A percentile compares a stretch with the other conserved stretches of the same genome.
phyloP scores from a whole-genome alignment of 768 basidiomycete species.

The Boletus pseudo-olivaceus region DNA sequence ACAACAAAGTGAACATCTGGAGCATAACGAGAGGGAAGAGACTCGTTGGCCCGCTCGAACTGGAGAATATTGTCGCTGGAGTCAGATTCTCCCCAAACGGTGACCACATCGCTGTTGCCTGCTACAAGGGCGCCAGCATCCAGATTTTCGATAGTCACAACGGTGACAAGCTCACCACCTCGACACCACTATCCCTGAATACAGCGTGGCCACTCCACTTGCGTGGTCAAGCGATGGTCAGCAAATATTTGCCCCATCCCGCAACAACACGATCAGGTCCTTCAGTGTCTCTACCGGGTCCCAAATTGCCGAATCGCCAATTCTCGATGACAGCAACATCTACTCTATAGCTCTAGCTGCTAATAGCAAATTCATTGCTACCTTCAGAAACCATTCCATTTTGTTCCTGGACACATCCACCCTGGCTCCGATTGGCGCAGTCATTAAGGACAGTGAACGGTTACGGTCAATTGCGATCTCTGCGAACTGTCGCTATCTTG shows the following conservation, averaged over 20 bases:
- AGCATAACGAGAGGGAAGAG: background rate
- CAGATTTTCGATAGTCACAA: background rate
- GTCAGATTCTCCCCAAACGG: background rate
- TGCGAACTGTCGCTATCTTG: background rate
- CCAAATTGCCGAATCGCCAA: background rate
- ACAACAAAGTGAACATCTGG: background rate
- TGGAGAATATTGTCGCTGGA: background rate
- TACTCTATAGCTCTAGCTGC: background rate
- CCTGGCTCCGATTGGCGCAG: background rate
- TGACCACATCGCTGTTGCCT: background rate
- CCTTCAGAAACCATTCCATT: fast-evolving
- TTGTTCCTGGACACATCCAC: background rate
- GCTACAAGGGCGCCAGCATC: fast-evolving
- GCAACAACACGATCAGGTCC: background rate
- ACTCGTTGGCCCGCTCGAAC: background rate
- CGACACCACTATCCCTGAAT: too few relatives aligned
- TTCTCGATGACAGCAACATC: background rate
- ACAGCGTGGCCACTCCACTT: background rate
- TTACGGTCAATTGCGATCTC: background rate
- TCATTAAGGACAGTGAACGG: background rate
- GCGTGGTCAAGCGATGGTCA: background rate
- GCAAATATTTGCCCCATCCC: background rate
- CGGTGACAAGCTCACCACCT: background rate
- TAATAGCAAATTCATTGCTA: background rate
- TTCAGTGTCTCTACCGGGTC: background rate